Conservation (phyloP, 257 asterid species). For the Capsicum rhomboideum region DNA sequence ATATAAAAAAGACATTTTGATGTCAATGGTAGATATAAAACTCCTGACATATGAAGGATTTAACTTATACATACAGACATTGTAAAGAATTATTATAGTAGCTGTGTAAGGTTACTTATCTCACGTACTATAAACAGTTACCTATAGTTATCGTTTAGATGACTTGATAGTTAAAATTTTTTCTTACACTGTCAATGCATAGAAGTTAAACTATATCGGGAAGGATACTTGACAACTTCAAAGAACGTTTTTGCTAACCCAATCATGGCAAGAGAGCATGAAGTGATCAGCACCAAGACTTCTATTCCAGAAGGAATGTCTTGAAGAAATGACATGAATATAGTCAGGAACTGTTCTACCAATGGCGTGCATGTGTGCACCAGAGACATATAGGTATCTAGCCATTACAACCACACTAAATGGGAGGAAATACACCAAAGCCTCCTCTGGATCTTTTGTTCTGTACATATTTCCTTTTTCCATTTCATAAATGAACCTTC, state of each 20-base stretch:
- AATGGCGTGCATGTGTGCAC: slow-evolving; percentile 26
- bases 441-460: slow-evolving; percentile 58
- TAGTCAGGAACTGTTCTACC: slow-evolving; percentile 53
- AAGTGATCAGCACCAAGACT: slow-evolving; percentile 73
- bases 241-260: slow-evolving; percentile 36
- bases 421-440: slow-evolving; percentile 70
- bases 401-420: slow-evolving; percentile 70
- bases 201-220: not conserved
- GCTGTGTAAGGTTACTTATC: not conserved
- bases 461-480: slow-evolving; percentile 45
- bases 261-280: slow-evolving; percentile 88
- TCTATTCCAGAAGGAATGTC: slow-evolving; percentile 68
- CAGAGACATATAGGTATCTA: slow-evolving; percentile 44
- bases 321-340: slow-evolving; percentile 34
- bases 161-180: not conserved
- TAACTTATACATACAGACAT: not conserved
- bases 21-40: not conserved
- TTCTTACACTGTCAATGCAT: not conserved
- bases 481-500: slow-evolving; percentile 68
- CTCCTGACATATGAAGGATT: not conserved
- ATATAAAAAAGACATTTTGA: not conserved
- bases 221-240: not conserved
- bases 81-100: no score
- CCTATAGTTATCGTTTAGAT: not conserved
- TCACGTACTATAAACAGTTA: not conserved